These are phyloP conservation scores for Cercis canadensis DNA, from an alignment of 306 rosid genomes.

Conservation along the genomic window DNA sequence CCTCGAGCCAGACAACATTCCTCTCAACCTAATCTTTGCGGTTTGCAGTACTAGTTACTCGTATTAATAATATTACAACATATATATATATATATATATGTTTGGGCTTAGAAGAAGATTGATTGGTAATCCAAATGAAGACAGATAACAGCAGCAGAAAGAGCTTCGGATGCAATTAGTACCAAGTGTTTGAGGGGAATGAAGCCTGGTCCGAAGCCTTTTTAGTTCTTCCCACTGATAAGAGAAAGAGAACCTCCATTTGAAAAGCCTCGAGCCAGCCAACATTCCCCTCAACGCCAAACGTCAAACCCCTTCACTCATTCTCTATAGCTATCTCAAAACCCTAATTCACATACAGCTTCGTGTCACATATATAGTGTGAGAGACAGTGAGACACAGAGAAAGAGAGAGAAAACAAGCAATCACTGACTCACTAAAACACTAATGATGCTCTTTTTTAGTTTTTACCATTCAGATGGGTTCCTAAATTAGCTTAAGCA, in stretches of 20 bases:
- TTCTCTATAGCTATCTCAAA: slow-evolving; percentile 23
- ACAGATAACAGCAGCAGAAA: no score
- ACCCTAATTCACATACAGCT: slow-evolving; percentile 54
- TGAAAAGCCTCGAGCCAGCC: slow-evolving; percentile 91
- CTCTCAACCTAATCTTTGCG: slow-evolving; percentile 65
- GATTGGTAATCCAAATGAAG: no score
- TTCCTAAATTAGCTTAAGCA: slow-evolving; percentile 58
- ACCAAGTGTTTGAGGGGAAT: slow-evolving; percentile 66
- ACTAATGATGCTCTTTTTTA: slow-evolving; percentile 24
- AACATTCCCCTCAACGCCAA: slow-evolving; percentile 82
- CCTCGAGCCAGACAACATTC: slow-evolving; percentile 87
- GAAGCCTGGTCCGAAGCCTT: slow-evolving; percentile 97
- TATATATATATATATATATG: no score
- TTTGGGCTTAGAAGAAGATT: no score
- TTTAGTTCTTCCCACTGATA: slow-evolving; percentile 29
- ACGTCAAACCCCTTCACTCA: background rate
- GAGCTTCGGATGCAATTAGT: background rate
- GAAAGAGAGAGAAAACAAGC: background rate
- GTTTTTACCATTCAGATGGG: slow-evolving; percentile 39
- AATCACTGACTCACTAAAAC: slow-evolving; percentile 49
- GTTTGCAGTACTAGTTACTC: no score
- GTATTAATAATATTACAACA: no score
- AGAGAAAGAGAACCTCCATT: slow-evolving; percentile 11
- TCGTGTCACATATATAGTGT: slow-evolving; percentile 38
- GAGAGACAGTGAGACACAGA: slow-evolving; percentile 15